Conservation (phyloP, 1,284 basidiomycete genomes). For the Acaromyces ingoldii region DNA sequence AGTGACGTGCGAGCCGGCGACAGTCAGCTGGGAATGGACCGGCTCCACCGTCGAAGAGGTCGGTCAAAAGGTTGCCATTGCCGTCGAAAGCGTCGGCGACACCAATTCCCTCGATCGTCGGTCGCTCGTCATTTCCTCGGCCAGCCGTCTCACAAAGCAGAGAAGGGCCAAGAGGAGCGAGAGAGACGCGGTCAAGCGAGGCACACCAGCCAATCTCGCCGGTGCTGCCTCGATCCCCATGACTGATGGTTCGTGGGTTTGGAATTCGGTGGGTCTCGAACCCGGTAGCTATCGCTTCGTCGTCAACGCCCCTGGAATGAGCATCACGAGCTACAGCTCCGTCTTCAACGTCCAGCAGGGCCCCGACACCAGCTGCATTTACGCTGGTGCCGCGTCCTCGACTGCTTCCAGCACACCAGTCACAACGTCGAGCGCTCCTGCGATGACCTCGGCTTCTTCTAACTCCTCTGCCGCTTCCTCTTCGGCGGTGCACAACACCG, state of each 20-base stretch:
- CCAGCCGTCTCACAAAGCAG: neutral
- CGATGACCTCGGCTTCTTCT: neutral
- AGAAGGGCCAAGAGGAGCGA: no score
- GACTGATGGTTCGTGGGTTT: constrained; percentile 1
- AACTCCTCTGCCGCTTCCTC: neutral
- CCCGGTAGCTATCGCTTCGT: neutral
- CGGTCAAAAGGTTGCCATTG: neutral
- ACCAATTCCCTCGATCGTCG: neutral
- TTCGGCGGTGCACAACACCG: neutral
- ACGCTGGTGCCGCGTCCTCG: neutral
- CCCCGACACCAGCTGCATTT: neutral
- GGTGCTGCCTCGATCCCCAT: neutral
- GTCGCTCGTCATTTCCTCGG: neutral
- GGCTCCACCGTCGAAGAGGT: neutral
- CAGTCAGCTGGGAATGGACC: constrained; percentile 1
- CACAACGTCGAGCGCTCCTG: neutral
- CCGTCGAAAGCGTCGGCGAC: neutral
- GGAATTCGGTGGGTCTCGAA: neutral
- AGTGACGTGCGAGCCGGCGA: neutral
- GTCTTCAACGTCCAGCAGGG: neutral
- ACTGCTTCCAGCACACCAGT: neutral
- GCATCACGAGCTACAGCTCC: neutral
- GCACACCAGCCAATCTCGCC: neutral
- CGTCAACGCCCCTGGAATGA: neutral
- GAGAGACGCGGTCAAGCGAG: neutral